Base-by-base conservation (phyloP, 805 yeast species). In the Ogataea zsoltii region DNA sequence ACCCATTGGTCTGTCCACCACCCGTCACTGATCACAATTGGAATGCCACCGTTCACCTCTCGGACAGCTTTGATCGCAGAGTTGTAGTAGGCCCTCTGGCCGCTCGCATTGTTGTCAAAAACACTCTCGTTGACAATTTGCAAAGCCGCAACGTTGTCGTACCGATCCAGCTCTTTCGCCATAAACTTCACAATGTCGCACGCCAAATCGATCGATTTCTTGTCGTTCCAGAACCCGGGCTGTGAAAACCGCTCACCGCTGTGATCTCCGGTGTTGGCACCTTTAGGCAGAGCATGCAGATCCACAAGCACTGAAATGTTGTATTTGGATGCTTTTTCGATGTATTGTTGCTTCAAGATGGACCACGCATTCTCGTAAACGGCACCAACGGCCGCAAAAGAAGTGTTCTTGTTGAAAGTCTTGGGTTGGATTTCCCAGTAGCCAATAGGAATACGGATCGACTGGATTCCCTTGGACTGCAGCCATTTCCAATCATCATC, bases 1-100 rank as follows among this genome's bases (percentile, higher is more conserved):
- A 75, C 82, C 88, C 90, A 88, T 60, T 80, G 87, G 52, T 77
- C 77, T 4, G 94, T 77, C 83, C 89, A 84, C 98, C 98, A 94
- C 3, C 96, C 96, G 62, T 92, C 98, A 2, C 96, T 88, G 29
- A 92, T 85, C 14, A 86, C 69, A 5, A 92, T 71, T 0, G 96
- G 96, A 28, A 89, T 65, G 2, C 65, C 65, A 1, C 63, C 38
- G 58, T 88, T 85, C 13, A 72, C 69, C 16, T 65, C 61, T 25
- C 92, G 71, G 34, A 92, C 83, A 33, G 75, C 73, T 28, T 71
- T 69, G 30, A 80, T 69, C 0, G 96, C 96, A 15, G 77, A 75
- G 9, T 72, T 57, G 61, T 91, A 91, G 64, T 83, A 92, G 3
- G 63, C 58, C 50, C 74, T 70, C 57, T 83, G 88, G 18, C 67